Conservation (phyloP, 2,329 filamentous ascomycete species). For the Allantophomopsis lycopodina region DNA sequence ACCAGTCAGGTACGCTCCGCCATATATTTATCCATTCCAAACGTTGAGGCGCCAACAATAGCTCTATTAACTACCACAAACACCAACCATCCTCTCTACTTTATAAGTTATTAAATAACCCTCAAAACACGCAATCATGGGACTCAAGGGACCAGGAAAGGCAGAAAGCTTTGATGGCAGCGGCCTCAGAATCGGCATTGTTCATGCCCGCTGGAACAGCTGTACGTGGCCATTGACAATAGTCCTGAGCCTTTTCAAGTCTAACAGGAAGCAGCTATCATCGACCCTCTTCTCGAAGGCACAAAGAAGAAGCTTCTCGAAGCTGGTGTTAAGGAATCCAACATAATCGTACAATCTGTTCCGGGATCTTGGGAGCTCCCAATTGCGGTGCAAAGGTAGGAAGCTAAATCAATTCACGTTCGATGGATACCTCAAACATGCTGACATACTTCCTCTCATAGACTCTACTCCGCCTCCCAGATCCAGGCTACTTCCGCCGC, state of each 20-base stretch:
- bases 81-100: no score
- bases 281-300: constrained; percentile 71
- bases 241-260: background rate
- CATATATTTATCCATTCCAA: no score
- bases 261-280: constrained; percentile 43
- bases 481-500: constrained; percentile 59
- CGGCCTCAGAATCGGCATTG: constrained; percentile 77
- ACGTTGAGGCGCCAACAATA: no score
- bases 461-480: constrained; percentile 74
- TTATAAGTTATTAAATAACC: no score
- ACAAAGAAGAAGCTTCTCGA: constrained; percentile 64
- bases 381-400: constrained; percentile 60
- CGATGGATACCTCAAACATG: constrained; percentile 1
- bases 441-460: constrained; percentile 20
- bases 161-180: constrained; percentile 51
- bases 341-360: constrained; percentile 81
- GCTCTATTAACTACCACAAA: no score
- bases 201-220: constrained; percentile 89
- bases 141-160: constrained; percentile 45
- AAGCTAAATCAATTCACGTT: background rate
- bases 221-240: background rate
- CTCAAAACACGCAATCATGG: no score
- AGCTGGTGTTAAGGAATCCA: constrained; percentile 72
- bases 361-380: constrained; percentile 93
- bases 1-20: no score